phyloP scores from a whole-genome alignment of 805 yeast genomes.

The Kodamaea laetipori region DNA sequence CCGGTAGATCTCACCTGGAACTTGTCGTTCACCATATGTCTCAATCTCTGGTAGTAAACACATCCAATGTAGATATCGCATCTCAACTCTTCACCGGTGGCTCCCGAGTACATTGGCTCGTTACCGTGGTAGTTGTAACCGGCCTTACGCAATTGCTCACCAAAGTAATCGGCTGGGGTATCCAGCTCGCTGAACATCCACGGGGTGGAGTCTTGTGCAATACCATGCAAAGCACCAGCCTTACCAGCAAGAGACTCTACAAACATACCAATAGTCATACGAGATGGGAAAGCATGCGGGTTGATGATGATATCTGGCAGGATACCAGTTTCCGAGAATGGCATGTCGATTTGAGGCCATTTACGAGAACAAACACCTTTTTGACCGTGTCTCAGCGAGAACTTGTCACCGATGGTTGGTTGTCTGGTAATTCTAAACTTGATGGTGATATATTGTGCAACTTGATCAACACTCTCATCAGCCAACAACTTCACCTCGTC shows the following conservation, averaged over 20 bases:
- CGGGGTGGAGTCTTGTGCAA: constrained; percentile 96
- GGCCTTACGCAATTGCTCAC: constrained; percentile 82
- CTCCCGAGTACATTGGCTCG: constrained; percentile 99
- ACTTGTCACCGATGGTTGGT: constrained; percentile 96
- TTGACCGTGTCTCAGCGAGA: constrained; percentile 97
- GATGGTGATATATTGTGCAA: constrained; percentile 81
- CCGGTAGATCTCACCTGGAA: constrained; percentile 99
- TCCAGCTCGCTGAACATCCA: constrained; percentile 90
- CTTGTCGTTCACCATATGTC: constrained; percentile 99
- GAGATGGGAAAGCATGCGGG: constrained; percentile 99
- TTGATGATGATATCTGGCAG: constrained; percentile 97
- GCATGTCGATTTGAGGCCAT: constrained; percentile 97
- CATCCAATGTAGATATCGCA: constrained; percentile 96
- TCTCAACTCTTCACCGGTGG: constrained; percentile 94
- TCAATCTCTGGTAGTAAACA: constrained; percentile 95
- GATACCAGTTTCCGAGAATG: constrained; percentile 93
- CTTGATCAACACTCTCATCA: constrained; percentile 73
- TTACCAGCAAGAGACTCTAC: constrained; percentile 98
- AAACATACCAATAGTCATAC: constrained; percentile 99
- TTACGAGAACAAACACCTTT: constrained; percentile 98
- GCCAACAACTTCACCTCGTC: constrained; percentile 93
- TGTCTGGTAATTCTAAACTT: constrained; percentile 89
- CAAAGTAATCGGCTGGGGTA: constrained; percentile 97
- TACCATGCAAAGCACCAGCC: constrained; percentile 97
- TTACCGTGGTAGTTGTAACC: constrained; percentile 98